Conservation (phyloP, 139 green algal genomes). For the Chlorella sp. region DNA sequence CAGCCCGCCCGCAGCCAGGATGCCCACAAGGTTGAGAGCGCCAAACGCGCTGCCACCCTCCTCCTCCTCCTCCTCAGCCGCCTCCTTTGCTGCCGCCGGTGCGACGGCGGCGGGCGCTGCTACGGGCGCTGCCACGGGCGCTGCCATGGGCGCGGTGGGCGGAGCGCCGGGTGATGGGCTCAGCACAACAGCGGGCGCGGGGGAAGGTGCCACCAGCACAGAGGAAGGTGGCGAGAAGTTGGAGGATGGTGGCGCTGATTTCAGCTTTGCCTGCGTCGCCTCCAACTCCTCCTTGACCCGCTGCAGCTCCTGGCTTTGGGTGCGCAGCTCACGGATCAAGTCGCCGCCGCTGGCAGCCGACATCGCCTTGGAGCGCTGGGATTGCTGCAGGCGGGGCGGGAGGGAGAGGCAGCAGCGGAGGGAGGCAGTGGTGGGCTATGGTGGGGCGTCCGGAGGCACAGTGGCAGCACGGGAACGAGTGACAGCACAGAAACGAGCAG, state of each 20-base stretch:
- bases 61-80: constrained; percentile 7
- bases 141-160: background rate
- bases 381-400: background rate
- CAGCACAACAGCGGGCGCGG: background rate
- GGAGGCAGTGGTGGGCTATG: background rate
- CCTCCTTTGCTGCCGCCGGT: background rate
- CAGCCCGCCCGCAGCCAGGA: constrained; percentile 42
- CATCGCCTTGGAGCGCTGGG: too few relatives aligned
- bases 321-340: constrained; percentile 20
- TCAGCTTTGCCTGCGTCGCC: background rate
- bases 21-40: constrained; percentile 47
- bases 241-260: background rate
- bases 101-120: background rate
- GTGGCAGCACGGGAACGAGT: too few relatives aligned
- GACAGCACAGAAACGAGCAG: too few relatives aligned
- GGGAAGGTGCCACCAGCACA: background rate
- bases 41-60: constrained; percentile 23
- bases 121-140: background rate
- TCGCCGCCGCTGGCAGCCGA: constrained; percentile 8
- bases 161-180: background rate
- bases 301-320: constrained; percentile 20
- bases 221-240: background rate
- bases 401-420: background rate
- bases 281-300: constrained; percentile 18
- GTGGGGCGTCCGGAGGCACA: too few relatives aligned